Percentiles rank a stretch among this genome's conserved stretches.
Evolutionary conservation across 2,329 filamentous ascomycete genomes (phyloP).

Genomic region (Erysiphe neolycopersici): DNA sequence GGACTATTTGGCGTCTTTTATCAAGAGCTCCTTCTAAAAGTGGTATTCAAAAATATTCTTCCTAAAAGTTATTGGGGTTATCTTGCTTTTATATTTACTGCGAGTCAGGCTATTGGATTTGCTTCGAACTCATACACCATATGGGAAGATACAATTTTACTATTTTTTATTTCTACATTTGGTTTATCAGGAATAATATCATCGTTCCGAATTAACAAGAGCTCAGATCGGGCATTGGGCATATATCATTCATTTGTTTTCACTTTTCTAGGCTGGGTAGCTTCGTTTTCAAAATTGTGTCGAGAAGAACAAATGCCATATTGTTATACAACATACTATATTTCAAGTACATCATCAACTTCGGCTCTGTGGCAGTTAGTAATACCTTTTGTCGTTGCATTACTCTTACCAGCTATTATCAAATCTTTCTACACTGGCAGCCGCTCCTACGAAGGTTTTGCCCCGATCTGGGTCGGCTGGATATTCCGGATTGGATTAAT

Average conservation of each 20-base stretch:
- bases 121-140: conserved; percentile 97
- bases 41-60: conserved; percentile 22
- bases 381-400: conserved; percentile 49
- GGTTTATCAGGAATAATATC: conserved; percentile 47
- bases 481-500: conserved; percentile 52
- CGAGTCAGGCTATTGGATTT: conserved; percentile 79
- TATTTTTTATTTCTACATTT: conserved; percentile 79
- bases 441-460: conserved; percentile 65
- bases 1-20: conserved; percentile 16
- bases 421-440: conserved; percentile 61
- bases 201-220: conserved; percentile 43
- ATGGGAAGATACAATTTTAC: conserved; percentile 86
- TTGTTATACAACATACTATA: conserved; percentile 87
- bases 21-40: conserved; percentile 10
- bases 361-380: conserved; percentile 72
- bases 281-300: conserved; percentile 75
- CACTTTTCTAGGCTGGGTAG: conserved; percentile 47
- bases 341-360: conserved; percentile 71
- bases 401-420: conserved; percentile 47
- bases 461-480: conserved; percentile 59
- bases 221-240: conserved; percentile 44
- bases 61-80: conserved; percentile 74
- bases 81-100: conserved; percentile 52
- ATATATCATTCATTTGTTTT: conserved; percentile 71
- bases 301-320: conserved; percentile 97